Evolutionary conservation across 2,329 filamentous ascomycete species (phyloP).

Genomic region (Iodosphaeria phyllophila): DNA sequence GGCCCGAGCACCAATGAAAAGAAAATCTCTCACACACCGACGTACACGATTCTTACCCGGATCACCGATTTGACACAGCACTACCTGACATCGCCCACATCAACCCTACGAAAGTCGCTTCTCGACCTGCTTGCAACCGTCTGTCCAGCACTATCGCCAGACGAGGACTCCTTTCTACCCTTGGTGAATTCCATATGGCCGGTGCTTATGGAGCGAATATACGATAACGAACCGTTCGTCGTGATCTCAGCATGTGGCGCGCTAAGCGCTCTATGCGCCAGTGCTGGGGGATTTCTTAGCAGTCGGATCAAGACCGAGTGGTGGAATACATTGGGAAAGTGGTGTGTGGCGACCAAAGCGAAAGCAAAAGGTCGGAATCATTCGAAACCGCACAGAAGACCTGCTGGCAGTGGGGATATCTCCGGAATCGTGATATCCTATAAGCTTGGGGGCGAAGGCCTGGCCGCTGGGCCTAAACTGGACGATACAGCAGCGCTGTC

Average conservation of each 20-base stretch:
- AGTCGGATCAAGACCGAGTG: conserved; percentile 60
- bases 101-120: conserved; percentile 59
- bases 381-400: not conserved
- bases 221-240: conserved; percentile 50
- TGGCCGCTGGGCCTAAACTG: not conserved
- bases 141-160: conserved; percentile 48
- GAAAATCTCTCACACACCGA: conserved; percentile 51
- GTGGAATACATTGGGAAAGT: conserved; percentile 31
- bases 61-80: conserved; percentile 76
- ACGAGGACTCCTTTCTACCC: conserved; percentile 74
- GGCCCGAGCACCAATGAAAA: conserved; percentile 24
- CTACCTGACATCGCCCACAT: conserved; percentile 72
- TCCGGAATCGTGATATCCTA: conserved; percentile 10
- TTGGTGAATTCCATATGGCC: conserved; percentile 87
- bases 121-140: conserved; percentile 60
- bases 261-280: conserved; percentile 46
- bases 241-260: conserved; percentile 51
- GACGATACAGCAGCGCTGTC: no score
- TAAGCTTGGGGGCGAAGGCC: conserved; percentile 4
- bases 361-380: conserved; percentile 12
- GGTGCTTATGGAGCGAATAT: conserved; percentile 48
- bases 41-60: conserved; percentile 62
- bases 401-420: not conserved
- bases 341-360: conserved; percentile 24
- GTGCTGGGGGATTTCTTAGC: conserved; percentile 66